Evolutionary conservation across 139 green algal species (phyloP).

Genomic region (Deuterostichococcus epilithicus): DNA sequence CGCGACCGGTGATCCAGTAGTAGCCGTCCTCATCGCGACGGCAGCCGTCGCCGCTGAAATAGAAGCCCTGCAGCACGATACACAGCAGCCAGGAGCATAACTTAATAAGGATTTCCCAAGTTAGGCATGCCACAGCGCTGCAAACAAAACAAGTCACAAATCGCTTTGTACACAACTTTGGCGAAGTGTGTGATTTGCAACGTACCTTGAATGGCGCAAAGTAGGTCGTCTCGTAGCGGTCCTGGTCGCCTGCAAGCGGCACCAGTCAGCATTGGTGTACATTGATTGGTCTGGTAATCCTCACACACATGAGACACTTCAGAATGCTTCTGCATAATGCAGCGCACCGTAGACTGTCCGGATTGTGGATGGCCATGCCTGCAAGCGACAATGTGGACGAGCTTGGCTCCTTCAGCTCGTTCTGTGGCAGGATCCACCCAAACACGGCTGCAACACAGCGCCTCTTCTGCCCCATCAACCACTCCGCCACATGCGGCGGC

Average conservation of each 20-base stretch:
- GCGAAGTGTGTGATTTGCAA: no score
- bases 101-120: neutral
- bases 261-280: no score
- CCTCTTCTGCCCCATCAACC: no score
- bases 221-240: constrained; percentile 93
- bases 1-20: constrained; percentile 83
- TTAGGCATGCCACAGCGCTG: neutral
- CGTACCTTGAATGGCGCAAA: constrained; percentile 77
- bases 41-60: constrained; percentile 83
- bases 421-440: no score
- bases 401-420: no score
- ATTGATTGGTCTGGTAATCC: no score
- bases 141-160: neutral
- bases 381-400: no score
- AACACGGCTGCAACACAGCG: no score
- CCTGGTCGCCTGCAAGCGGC: no score
- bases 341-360: constrained; percentile 43
- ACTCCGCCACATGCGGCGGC: no score
- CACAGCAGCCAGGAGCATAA: neutral
- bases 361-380: constrained; percentile 55
- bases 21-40: constrained; percentile 72
- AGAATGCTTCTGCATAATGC: no score
- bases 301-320: no score
- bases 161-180: neutral
- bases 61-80: constrained; percentile 62